phyloP scores from a whole-genome alignment of 2,329 filamentous ascomycete species.

The Colletotrichum neosansevieriae region DNA sequence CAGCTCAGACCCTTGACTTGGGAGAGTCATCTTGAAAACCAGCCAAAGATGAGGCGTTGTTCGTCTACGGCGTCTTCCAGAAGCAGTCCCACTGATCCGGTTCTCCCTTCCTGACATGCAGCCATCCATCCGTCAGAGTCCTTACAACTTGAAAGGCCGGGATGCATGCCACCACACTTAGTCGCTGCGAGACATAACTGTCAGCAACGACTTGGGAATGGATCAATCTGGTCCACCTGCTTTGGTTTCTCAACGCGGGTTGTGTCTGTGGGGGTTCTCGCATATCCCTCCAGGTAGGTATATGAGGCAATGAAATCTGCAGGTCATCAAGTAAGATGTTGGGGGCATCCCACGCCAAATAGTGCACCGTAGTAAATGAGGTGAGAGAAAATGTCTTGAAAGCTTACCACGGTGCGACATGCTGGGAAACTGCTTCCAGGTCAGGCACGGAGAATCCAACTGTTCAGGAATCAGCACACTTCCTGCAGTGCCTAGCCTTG shows the following conservation, averaged over 20 bases:
- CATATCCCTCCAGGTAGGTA: background rate
- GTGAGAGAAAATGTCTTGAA: background rate
- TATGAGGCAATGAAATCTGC: background rate
- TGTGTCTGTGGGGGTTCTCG: conserved; percentile 15
- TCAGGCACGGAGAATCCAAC: background rate
- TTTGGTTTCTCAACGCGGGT: background rate
- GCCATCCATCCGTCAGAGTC: conserved; percentile 9
- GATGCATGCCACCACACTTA: conserved; percentile 35
- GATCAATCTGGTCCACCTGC: background rate
- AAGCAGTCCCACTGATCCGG: conserved; percentile 30
- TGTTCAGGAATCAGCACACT: background rate
- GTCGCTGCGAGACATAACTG: conserved; percentile 16
- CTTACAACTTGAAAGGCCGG: conserved; percentile 11
- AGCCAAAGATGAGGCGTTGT: background rate
- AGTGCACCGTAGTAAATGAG: too few species aligned
- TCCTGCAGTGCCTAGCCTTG: background rate
- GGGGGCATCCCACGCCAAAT: too few species aligned
- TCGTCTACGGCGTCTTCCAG: conserved; percentile 20
- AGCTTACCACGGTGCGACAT: conserved; percentile 21
- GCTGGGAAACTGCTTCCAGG: background rate
- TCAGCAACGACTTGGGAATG: background rate
- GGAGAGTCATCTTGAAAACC: background rate
- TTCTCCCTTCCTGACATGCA: conserved; percentile 26
- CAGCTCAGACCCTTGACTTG: too few species aligned
- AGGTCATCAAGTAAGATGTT: background rate